phyloP scores from a whole-genome alignment of 208 protist genomes.

The Lotmaria passim region DNA sequence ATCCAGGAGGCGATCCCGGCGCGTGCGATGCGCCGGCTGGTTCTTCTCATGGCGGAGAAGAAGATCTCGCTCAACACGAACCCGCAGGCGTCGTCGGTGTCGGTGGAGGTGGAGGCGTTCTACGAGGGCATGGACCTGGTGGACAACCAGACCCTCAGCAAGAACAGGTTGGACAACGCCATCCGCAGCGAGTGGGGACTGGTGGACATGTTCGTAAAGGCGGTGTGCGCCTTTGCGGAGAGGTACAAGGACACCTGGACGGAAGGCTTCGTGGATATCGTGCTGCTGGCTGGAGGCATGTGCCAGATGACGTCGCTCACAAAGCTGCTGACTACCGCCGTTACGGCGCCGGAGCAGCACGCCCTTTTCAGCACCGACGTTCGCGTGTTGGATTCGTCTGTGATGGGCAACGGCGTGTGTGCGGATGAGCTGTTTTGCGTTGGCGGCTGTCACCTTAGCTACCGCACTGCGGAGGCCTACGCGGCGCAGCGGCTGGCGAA shows the following conservation, averaged over 20 bases:
- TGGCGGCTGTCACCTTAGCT: constrained; percentile 79
- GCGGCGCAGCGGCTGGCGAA: constrained; percentile 15
- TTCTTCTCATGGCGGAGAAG: constrained; percentile 72
- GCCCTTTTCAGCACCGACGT: constrained; percentile 24
- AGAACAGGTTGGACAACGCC: constrained; percentile 69
- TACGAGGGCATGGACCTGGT: constrained; percentile 88
- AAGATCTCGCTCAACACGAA: constrained; percentile 82
- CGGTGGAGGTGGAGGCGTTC: constrained; percentile 89
- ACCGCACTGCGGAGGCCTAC: constrained; percentile 43
- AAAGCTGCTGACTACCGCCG: constrained; percentile 41
- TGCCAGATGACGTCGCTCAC: constrained; percentile 66
- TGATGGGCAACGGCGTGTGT: constrained; percentile 55
- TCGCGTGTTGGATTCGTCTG: constrained; percentile 40
- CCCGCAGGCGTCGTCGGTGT: constrained; percentile 54
- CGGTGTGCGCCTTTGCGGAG: constrained; percentile 56
- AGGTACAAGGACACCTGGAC: constrained; percentile 21
- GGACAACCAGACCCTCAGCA: constrained; percentile 71
- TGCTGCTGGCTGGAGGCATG: constrained; percentile 83
- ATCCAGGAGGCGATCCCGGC: constrained; percentile 69
- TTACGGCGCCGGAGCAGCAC: constrained; percentile 29
- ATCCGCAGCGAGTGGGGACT: constrained; percentile 72
- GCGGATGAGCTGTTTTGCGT: constrained; percentile 67
- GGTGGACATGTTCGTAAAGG: constrained; percentile 61
- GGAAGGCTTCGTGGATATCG: constrained; percentile 43
- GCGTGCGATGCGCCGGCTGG: constrained; percentile 72